Base-by-base conservation (phyloP, 805 yeast genomes). In the Pachysolen tannophilus region DNA sequence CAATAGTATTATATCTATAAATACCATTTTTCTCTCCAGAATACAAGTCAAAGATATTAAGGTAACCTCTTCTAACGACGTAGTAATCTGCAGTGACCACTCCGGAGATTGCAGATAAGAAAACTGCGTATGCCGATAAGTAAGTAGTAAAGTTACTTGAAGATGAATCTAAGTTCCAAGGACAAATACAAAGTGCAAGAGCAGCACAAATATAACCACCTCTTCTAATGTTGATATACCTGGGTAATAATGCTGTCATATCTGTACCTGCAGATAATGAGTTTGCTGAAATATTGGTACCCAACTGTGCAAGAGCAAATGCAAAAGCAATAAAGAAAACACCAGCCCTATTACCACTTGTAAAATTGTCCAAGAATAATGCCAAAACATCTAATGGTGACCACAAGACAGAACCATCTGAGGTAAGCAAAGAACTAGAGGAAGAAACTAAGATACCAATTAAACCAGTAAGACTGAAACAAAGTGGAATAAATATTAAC, bases 371-470 rank as follows among this genome's bases (percentile, higher is more conserved):
- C 46, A 86, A 69, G 49, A 81, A 83, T 33, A 71, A 61, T 11
- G 68, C 68, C 45, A 86, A 63, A 4, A 83, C 83, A 45, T n/a
- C n/a, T 38, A 86, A 60, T 6, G 96, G 96, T 35, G 81, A 72
- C 96, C 96, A 86, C 52, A 71, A 72, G 21, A 84, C 71, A 43
- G 69, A 74, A 18, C 81, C 83, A 52, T 76, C 84, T 18, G 24
- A 25, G 16, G 39, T 44, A 46, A 83, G 52, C 5, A 67, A 54
- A 28, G 76, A 64, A 3, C 92, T 79, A 1, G 95, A 83, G 7
- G 94, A 79, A 19, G 94, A 78, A 16, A 86, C 85, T 40, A 86
- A 62, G 39, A 86, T 80, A 54, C 96, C 95, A 52, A 87, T 78
- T 45, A 87, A 66, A 4, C 94, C 79, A 23, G 94, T 86, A 39